Evolutionary conservation across 306 rosid genomes (phyloP).

Genomic region (Lathyrus tuberosus): DNA sequence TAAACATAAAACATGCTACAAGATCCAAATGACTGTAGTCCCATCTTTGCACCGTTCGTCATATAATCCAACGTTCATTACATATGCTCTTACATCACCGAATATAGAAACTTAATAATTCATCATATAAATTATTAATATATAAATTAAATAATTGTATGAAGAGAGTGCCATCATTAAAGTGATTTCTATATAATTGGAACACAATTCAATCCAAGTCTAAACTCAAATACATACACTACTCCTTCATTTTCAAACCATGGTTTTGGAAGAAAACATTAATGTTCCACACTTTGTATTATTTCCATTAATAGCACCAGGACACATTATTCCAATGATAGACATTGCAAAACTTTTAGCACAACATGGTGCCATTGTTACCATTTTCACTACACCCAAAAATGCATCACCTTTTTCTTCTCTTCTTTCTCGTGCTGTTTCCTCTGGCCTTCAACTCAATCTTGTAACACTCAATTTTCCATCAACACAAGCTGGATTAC

Average conservation of each 20-base stretch:
- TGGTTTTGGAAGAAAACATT: conserved; percentile 9
- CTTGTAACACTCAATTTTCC: too few relatives aligned
- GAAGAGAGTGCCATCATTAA: too few relatives aligned
- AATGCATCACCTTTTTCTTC: conserved; percentile 47
- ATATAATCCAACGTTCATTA: conserved; percentile 22
- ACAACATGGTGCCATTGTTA: conserved; percentile 50
- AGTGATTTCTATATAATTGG: background rate
- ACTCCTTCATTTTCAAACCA: background rate
- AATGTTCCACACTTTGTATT: conserved; percentile 55
- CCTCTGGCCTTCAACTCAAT: too few relatives aligned
- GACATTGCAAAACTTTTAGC: conserved; percentile 71
- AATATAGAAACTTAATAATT: background rate
- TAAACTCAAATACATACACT: background rate
- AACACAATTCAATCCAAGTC: background rate
- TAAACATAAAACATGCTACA: background rate
- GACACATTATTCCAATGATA: conserved; percentile 88
- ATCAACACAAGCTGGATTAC: too few relatives aligned
- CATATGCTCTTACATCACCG: conserved; percentile 47
- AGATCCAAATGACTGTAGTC: background rate
- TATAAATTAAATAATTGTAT: too few relatives aligned
- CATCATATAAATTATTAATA: too few relatives aligned
- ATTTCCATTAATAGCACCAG: conserved; percentile 80
- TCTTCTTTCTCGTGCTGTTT: too few relatives aligned
- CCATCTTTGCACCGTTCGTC: background rate
- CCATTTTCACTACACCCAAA: conserved; percentile 65